Conservation (phyloP, 2,329 filamentous ascomycete species). For the Aureobasidium sp. region DNA sequence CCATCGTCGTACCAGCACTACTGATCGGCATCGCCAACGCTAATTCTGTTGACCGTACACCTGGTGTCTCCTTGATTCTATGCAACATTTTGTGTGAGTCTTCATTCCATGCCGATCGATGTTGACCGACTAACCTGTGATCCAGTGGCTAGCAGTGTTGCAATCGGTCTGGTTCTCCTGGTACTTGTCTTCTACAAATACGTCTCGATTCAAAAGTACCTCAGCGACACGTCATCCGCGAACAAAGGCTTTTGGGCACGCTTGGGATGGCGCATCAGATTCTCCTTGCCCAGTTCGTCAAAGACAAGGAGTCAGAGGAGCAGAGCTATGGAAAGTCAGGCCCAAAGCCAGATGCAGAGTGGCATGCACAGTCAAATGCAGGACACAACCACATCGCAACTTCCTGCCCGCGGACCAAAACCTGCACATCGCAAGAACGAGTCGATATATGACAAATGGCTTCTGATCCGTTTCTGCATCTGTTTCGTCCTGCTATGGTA, state of each 20-base stretch:
- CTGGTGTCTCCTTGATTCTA: background rate
- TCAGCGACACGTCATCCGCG: background rate
- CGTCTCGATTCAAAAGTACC: slow-evolving; percentile 1
- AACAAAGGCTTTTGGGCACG: background rate
- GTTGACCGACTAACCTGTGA: background rate
- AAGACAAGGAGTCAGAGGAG: background rate
- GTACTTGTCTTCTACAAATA: slow-evolving; percentile 10
- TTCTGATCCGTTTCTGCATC: slow-evolving; percentile 16
- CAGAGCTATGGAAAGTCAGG: background rate
- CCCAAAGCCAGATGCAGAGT: background rate
- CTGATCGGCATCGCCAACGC: slow-evolving; percentile 5
- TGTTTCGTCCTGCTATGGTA: slow-evolving; percentile 14
- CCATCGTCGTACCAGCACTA: background rate
- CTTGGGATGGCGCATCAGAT: slow-evolving; percentile 4
- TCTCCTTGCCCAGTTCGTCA: background rate
- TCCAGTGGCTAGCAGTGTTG: background rate
- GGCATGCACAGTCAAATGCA: background rate
- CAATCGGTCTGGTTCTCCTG: background rate
- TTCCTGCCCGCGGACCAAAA: background rate
- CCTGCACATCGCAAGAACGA: background rate
- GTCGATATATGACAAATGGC: slow-evolving; percentile 13
- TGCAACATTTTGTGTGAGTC: background rate
- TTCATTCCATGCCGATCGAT: too few species aligned
- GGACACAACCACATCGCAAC: background rate
- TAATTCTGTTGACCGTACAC: background rate